Evolutionary conservation across 441 rosid species (phyloP), one percentile per base, ranked within the genome.

Genomic region (Pelargonium myrrhifolium): DNA sequence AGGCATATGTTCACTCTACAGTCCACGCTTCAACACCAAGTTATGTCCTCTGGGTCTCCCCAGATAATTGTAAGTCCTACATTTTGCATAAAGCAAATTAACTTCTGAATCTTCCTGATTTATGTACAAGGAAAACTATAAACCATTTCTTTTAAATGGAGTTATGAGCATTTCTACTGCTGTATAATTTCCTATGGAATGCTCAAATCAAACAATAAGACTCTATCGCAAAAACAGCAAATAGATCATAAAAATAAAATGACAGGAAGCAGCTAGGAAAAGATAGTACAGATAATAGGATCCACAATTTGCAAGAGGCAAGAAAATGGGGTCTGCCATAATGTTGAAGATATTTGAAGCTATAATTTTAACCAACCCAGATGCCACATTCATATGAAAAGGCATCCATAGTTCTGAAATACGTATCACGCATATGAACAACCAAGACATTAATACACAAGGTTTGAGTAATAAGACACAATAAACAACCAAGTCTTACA

Each of bases 1-100:
- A 85, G 97, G 97, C 99, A 95, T 95, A 80, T 80, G 92, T 85
- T 87, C 90, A 20, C 78, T 69, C 75, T 76, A 77, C 67, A 65
- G 83, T 67, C 73, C 69, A 75, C 82, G 74, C 81, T 63, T 76
- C 35, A 68, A 70, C 62, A 61, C 65, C 73, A 72, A 75, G 72
- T 74, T 56, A 65, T 42, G 9, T 53, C 53, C 62, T 11, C n/a
- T 17, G 7, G 24, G 14, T 43, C 22, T 65, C 70, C 80, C 73
- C 65, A 66, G 69, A 72, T 66, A 77, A 77, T 43, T 28, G 67
- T 68, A 45, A 49, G 65, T 68, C 89, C 89, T 88, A 77, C 89
- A 89, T 81, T 82, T 51, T 51, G 58, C 17, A 17, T 17, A 51
- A 51, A 51, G 70, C 53, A 72, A 68, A 67, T 72, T 67, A 77